Base-by-base conservation (phyloP, 2,329 filamentous ascomycete species). In the Atkinsonella texensis region DNA sequence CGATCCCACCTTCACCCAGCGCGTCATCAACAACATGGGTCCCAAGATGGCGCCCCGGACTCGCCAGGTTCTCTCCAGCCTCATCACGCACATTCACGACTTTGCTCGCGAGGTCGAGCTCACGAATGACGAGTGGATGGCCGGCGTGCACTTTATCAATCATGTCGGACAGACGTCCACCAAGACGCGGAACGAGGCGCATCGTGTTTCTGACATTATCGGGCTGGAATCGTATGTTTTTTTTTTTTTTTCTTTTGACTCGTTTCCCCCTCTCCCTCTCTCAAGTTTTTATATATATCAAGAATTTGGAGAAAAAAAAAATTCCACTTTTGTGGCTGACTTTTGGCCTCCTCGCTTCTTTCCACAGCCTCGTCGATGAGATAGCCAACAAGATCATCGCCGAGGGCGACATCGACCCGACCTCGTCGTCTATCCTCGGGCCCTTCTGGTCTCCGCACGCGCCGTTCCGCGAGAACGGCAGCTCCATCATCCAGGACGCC, bases 371-470 rank as follows among this genome's bases (percentile, higher is more conserved):
- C 39, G 62, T 64, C 13, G 81, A 84, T 52, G 82, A 85, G 60
- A 84, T 84, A 58, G 78, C 79, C 56, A 77, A 83, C 72, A 79
- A 76, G 64, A 71, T 81, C 64, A 70, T 81, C 62, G 79, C 80
- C 57, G 79, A 85, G 53, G 74, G 76, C 52, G 73, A 74, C 62
- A 69, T 79, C 55, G 72, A 76, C 54, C 83, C 84, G 46, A 88
- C 85, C n/a, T 86, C 83, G 3, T 85, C 83, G 55, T 77, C 84
- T 53, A 89, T 89, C 62, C 81, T 89, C 54, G 85, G 85, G 2
- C 85, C 85, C 57, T 88, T 89, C 75, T 89, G 84, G 84, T 84
- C 80, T 11, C 84, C 84, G 60, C 75, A 87, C 59, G 82, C 85
- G 1, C 84, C 85, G 33, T 87, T 86, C 78, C 80, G 84, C 45